Percentiles rank a stretch among this genome's conserved stretches.
Conservation (phyloP, 1,284 basidiomycete genomes). For the Coniferiporia sulphurascens region DNA sequence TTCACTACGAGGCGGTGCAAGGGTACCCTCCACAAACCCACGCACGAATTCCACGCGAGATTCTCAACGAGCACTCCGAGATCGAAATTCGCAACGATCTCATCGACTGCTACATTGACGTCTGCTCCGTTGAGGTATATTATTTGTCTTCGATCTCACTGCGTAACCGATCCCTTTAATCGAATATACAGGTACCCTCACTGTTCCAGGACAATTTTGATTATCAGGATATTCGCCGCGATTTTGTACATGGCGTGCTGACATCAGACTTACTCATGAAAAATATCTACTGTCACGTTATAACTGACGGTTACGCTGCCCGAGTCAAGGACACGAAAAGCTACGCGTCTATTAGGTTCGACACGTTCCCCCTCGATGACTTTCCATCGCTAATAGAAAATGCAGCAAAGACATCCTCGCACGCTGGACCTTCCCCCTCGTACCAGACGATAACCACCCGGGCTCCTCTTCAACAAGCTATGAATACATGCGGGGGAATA, state of each 20-base stretch:
- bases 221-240: slow-evolving; percentile 85
- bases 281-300: slow-evolving; percentile 87
- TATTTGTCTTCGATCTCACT: slow-evolving; percentile 21
- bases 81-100: slow-evolving; percentile 83
- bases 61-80: slow-evolving; percentile 63
- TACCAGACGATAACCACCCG: slow-evolving; percentile 90
- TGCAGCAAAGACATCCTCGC: slow-evolving; percentile 85
- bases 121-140: slow-evolving; percentile 89
- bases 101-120: slow-evolving; percentile 84
- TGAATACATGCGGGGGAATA: slow-evolving; percentile 80
- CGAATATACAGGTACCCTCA: slow-evolving; percentile 70
- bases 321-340: slow-evolving; percentile 86
- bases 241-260: slow-evolving; percentile 96
- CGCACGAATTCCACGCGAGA: slow-evolving; percentile 63
- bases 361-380: slow-evolving; percentile 15
- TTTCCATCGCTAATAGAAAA: not conserved
- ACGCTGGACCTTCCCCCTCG: slow-evolving; percentile 91
- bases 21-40: slow-evolving; percentile 58
- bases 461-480: slow-evolving; percentile 62
- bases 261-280: slow-evolving; percentile 95
- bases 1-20: slow-evolving; percentile 72
- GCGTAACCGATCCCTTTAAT: slow-evolving; percentile 1
- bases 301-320: slow-evolving; percentile 83
- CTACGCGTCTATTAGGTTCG: slow-evolving; percentile 80
- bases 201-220: slow-evolving; percentile 99